phyloP scores from a whole-genome alignment of 306 rosid genomes.

The Vigna hirtella region DNA sequence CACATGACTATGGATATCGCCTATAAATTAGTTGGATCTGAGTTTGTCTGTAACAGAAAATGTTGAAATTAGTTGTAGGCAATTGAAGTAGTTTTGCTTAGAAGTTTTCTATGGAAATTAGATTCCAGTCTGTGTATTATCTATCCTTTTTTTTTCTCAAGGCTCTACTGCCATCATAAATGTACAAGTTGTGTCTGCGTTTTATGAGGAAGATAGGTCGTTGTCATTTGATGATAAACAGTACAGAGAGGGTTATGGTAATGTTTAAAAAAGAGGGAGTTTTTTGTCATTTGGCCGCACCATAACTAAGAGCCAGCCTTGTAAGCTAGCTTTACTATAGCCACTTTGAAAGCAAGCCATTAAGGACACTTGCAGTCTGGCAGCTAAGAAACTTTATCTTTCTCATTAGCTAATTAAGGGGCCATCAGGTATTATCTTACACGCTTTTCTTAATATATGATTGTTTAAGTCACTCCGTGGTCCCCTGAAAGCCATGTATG shows the following conservation, averaged over 20 bases:
- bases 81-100: neutral
- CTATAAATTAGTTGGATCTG: neutral
- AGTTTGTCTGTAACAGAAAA: neutral
- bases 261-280: conserved; percentile 15
- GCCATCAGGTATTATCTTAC: neutral
- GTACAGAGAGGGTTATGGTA: neutral
- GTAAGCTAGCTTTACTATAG: neutral
- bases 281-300: conserved; percentile 8
- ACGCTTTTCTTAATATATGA: conserved; percentile 2
- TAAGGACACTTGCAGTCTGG: conserved; percentile 13
- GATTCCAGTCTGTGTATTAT: neutral
- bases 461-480: neutral
- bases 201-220: neutral
- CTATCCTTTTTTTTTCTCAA: neutral
- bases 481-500: neutral
- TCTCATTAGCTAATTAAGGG: neutral
- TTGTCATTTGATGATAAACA: conserved; percentile 5
- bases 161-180: neutral
- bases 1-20: neutral
- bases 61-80: neutral
- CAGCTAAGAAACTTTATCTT: neutral
- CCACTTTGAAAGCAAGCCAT: conserved; percentile 8
- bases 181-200: neutral
- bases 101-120: neutral
- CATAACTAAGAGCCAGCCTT: conserved; percentile 7